Conservation (phyloP, 768 basidiomycete species). For the Lactifluus volemus region DNA sequence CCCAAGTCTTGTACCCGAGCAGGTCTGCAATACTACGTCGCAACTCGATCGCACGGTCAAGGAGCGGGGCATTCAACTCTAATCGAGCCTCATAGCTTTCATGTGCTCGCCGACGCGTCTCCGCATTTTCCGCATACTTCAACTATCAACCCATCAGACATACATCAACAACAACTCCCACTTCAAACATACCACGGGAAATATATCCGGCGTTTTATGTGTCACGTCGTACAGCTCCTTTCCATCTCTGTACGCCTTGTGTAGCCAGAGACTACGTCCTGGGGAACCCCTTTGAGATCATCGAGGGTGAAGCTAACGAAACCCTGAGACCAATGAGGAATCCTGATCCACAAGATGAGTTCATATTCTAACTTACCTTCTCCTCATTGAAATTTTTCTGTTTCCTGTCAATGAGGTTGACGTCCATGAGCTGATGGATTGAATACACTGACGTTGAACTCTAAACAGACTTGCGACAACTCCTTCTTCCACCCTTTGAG, state of each 20-base stretch:
- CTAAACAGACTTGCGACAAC: conserved; percentile 64
- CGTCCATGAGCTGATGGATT: neutral
- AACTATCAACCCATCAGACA: conserved; percentile 37
- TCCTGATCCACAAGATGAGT: neutral
- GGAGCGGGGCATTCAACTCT: conserved; percentile 57
- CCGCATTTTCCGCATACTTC: conserved; percentile 67
- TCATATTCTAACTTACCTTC: conserved; percentile 36
- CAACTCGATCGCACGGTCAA: conserved; percentile 58
- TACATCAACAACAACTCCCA: neutral
- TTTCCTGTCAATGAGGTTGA: neutral
- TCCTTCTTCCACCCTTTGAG: conserved; percentile 64
- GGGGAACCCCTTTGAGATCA: conserved; percentile 73
- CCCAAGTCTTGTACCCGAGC: conserved; percentile 72
- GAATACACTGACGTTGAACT: conserved; percentile 54
- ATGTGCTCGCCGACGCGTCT: conserved; percentile 56
- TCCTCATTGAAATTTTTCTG: conserved; percentile 91
- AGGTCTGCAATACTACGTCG: conserved; percentile 61
- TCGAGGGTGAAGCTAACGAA: conserved; percentile 55
- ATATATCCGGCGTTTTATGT: conserved; percentile 76
- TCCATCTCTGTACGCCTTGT: conserved; percentile 51
- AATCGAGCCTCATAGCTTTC: conserved; percentile 65
- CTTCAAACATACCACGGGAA: conserved; percentile 50
- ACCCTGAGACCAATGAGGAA: conserved; percentile 33
- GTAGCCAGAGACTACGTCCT: conserved; percentile 73
- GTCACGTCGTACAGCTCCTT: conserved; percentile 63